These are phyloP conservation scores for Antrodiella citrinella DNA, from an alignment of 768 basidiomycete genomes.

Conservation along the genomic window DNA sequence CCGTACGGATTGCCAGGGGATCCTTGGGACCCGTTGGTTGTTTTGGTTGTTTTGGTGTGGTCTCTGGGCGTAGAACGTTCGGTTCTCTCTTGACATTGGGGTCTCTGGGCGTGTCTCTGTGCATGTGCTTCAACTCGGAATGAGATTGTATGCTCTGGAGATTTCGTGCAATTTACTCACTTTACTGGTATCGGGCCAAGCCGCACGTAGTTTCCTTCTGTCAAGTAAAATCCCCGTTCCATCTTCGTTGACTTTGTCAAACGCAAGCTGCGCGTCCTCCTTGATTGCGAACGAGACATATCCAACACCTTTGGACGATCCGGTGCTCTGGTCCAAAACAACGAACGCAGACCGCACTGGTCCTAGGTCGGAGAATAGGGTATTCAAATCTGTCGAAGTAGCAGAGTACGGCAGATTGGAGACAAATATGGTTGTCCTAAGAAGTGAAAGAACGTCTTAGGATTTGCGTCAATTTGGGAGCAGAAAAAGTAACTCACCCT, in stretches of 20 bases:
- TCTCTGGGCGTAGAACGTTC: no score
- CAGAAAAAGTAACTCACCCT: neutral
- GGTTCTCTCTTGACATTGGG: no score
- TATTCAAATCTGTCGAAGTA: slow-evolving; percentile 85
- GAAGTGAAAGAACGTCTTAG: neutral
- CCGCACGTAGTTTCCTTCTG: slow-evolving; percentile 61
- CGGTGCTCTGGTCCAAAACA: slow-evolving; percentile 69
- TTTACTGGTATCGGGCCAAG: slow-evolving; percentile 71
- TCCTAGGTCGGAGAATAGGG: slow-evolving; percentile 91
- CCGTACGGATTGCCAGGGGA: slow-evolving; percentile 77
- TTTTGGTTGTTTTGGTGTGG: slow-evolving; percentile 30
- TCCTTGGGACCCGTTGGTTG: slow-evolving; percentile 40
- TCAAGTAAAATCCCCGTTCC: slow-evolving; percentile 54
- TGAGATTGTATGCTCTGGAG: no score
- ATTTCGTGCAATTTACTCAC: slow-evolving; percentile 29
- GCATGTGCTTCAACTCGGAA: neutral
- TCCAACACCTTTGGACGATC: slow-evolving; percentile 88
- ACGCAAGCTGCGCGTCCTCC: slow-evolving; percentile 79
- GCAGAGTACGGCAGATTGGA: slow-evolving; percentile 88
- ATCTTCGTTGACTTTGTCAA: slow-evolving; percentile 47
- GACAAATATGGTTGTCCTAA: slow-evolving; percentile 82
- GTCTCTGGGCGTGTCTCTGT: neutral
- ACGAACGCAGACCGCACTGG: slow-evolving; percentile 93
- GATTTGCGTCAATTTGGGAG: neutral
- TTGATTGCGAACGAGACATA: slow-evolving; percentile 88